These are phyloP conservation scores for Warburgia ugandensis DNA, from an alignment of 164 flowering plant genomes.

Conservation along the genomic window DNA sequence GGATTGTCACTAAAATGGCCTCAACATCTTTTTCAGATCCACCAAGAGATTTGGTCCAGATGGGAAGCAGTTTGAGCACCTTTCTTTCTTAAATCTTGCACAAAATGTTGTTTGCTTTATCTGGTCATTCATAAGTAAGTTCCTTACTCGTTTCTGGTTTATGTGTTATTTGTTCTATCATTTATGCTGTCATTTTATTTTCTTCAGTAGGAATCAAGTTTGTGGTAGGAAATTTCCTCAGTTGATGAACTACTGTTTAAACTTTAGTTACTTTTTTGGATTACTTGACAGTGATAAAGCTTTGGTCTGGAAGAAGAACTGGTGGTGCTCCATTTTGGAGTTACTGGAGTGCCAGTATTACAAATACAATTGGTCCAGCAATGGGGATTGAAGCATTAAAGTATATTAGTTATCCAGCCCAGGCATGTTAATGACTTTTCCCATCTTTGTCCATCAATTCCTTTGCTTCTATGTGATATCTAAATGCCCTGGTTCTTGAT, in stretches of 20 bases:
- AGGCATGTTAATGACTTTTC: too few species aligned
- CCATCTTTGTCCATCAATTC: too few species aligned
- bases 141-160: neutral
- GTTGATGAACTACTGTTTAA: too few species aligned
- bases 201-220: too few species aligned
- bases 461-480: too few species aligned
- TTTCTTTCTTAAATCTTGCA: slow-evolving; percentile 84
- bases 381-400: slow-evolving; percentile 99
- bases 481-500: too few species aligned
- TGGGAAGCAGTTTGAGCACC: slow-evolving; percentile 83
- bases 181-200: neutral
- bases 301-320: slow-evolving; percentile 63
- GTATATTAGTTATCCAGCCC: slow-evolving; percentile 96
- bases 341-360: slow-evolving; percentile 95
- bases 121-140: slow-evolving; percentile 94
- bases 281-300: slow-evolving; percentile 55
- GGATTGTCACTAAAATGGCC: neutral
- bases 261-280: neutral
- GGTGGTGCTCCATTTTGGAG: slow-evolving; percentile 98
- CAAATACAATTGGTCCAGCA: slow-evolving; percentile 96
- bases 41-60: slow-evolving; percentile 90
- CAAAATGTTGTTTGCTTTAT: slow-evolving; percentile 87
- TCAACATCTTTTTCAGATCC: slow-evolving; percentile 41
- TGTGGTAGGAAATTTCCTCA: too few species aligned
- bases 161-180: neutral